These are phyloP conservation scores for Paralagenidium karlingii DNA, from an alignment of 352 stramenopile genomes.

Conservation along the genomic window DNA sequence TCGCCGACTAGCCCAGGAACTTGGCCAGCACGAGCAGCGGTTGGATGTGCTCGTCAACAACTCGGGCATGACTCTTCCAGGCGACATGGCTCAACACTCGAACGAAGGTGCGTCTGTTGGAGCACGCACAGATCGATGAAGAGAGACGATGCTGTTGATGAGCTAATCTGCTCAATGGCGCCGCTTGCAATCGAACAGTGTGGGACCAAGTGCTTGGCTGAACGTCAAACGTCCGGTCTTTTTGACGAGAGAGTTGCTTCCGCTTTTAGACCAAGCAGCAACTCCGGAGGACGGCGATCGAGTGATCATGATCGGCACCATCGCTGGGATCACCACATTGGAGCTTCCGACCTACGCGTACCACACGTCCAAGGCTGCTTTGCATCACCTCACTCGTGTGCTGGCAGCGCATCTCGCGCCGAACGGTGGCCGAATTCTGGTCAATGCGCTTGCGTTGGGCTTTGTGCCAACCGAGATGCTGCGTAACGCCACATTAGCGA, in stretches of 20 bases:
- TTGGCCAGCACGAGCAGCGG: constrained; percentile 54
- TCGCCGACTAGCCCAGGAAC: constrained; percentile 54
- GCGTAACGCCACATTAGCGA: constrained; percentile 49
- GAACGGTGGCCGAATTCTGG: constrained; percentile 84
- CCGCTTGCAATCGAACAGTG: too few relatives aligned
- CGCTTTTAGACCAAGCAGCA: constrained; percentile 71
- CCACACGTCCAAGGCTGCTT: constrained; percentile 88
- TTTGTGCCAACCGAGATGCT: constrained; percentile 89
- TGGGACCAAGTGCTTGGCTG: constrained; percentile 89
- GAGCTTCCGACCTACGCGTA: constrained; percentile 87
- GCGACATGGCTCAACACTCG: constrained; percentile 19
- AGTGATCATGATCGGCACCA: constrained; percentile 68
- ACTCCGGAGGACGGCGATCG: constrained; percentile 25
- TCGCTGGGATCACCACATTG: constrained; percentile 73
- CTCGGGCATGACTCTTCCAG: constrained; percentile 55
- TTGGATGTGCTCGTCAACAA: constrained; percentile 94
- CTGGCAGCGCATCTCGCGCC: constrained; percentile 83
- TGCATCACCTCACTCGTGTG: constrained; percentile 89
- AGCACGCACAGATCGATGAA: too few relatives aligned
- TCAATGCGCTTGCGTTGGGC: constrained; percentile 90
- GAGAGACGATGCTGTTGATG: too few relatives aligned
- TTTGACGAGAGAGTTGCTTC: constrained; percentile 81
- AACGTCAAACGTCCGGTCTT: constrained; percentile 95
- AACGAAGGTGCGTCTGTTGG: constrained; percentile 13
- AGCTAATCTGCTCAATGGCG: too few relatives aligned